Base-by-base conservation (phyloP, 148 eudicot genomes). In the Arctostaphylos glauca region DNA sequence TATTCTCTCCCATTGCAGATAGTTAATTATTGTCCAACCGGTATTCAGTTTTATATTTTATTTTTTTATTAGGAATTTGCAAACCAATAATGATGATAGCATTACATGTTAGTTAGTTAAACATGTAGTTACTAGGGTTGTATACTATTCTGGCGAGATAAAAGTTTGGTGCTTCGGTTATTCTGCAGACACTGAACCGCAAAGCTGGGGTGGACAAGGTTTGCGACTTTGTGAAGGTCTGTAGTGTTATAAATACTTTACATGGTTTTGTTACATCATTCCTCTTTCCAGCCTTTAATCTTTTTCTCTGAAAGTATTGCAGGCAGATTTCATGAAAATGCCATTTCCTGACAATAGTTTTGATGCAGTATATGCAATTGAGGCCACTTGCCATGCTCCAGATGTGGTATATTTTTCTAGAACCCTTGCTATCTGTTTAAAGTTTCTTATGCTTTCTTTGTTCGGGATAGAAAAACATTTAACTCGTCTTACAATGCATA, bases 241-340 rank as follows among this genome's bases (percentile, higher is more conserved):
- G 88, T 82, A 25, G 72, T 77, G 41, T 58, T 75, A 18, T 10
- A 71, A 16, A 19, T 52, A 15, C 60, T 49, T 13, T 82, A 60
- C 68, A 72, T 25, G 55, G 56, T 21, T 78, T 68, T 48, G 18
- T 66, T 72, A 38, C 52, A 50, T 31, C 15, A n/a, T 64, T 82
- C 46, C 41, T 3, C 52, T 8, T 47, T 56, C 44, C 16, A 13
- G 54, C 8, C 3, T 46, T 41, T 50, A 25, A 62, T 71, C 15
- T 44, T 66, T 64, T 5, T 73, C 58, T 62, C 18, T 67, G 62
- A 67, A 83, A 25, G 16, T 58, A 77, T 18, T 90, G 86, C 93
- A 94, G 98, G 99, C 94, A 21, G 99, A 96, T 88, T 94, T 96
- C 94, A 96, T 94, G 99, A 89, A 93, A 82, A 93, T 93, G 93